Evolutionary conservation across 192 early-diverging fungal species (phyloP).

Genomic region (Backusella tuberculispora): DNA sequence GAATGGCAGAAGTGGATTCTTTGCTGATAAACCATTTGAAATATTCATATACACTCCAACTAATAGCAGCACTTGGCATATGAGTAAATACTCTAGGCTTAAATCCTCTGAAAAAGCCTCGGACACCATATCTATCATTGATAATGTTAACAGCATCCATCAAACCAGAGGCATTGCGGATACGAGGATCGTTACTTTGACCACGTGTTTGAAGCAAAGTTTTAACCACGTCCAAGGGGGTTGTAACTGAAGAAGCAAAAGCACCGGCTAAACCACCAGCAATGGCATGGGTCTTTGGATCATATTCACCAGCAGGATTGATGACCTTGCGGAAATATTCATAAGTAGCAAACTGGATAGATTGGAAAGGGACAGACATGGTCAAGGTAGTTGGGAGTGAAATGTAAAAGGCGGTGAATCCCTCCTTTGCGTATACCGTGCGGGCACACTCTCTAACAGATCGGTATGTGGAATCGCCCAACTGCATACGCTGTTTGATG

Average conservation of each 20-base stretch:
- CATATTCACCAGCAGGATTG: conserved; percentile 81
- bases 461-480: conserved; percentile 73
- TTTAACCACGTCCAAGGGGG: conserved; percentile 92
- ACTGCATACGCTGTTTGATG: conserved; percentile 96
- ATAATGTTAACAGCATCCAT: conserved; percentile 75
- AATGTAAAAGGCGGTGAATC: conserved; percentile 86
- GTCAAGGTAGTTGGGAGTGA: conserved; percentile 93
- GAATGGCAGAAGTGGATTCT: background rate
- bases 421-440: conserved; percentile 74
- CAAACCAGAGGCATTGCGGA: conserved; percentile 75
- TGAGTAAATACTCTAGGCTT: conserved; percentile 84
- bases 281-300: conserved; percentile 82
- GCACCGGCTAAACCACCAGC: conserved; percentile 91
- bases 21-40: conserved; percentile 65
- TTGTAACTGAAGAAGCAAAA: conserved; percentile 83
- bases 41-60: conserved; percentile 92
- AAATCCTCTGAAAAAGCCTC: conserved; percentile 78
- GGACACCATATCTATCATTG: conserved; percentile 69
- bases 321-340: conserved; percentile 84
- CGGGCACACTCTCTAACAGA: conserved; percentile 71
- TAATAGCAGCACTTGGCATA: conserved; percentile 91
- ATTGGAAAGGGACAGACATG: conserved; percentile 96
- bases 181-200: conserved; percentile 65
- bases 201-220: conserved; percentile 93
- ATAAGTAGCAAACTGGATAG: conserved; percentile 92